phyloP scores from a whole-genome alignment of 805 yeast species.

The Sugiyamaella mastotermitis region DNA sequence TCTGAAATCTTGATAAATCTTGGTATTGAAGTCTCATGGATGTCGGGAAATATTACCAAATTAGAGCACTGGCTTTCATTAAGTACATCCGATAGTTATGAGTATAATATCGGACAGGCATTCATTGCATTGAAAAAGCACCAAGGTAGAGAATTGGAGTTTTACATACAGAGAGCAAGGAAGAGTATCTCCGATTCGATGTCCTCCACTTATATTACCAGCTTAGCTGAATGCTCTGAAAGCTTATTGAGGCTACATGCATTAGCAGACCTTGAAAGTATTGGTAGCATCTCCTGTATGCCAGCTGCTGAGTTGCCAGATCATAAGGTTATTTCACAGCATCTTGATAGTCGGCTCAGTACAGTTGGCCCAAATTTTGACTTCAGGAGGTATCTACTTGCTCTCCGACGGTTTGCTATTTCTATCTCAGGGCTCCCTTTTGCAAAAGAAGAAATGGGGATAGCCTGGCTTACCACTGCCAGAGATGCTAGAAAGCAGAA shows the following conservation, averaged over 20 bases:
- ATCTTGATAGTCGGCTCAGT: conserved; percentile 23
- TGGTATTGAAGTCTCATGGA: conserved; percentile 72
- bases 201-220: conserved; percentile 41
- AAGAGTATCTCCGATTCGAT: conserved; percentile 56
- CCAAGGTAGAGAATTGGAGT: conserved; percentile 32
- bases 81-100: conserved; percentile 48
- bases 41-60: conserved; percentile 48
- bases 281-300: conserved; percentile 26
- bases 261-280: conserved; percentile 47
- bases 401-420: conserved; percentile 51
- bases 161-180: conserved; percentile 46
- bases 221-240: conserved; percentile 45
- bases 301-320: not conserved
- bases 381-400: conserved; percentile 52
- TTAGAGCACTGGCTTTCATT: conserved; percentile 54
- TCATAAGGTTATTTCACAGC: conserved; percentile 13
- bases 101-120: conserved; percentile 61
- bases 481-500: conserved; percentile 60
- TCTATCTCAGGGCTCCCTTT: conserved; percentile 22
- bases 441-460: conserved; percentile 30
- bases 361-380: conserved; percentile 48
- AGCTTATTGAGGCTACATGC: conserved; percentile 53
- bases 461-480: conserved; percentile 55
- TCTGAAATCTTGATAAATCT: conserved; percentile 56
- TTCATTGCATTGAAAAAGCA: conserved; percentile 39